Evolutionary conservation across 2,329 filamentous ascomycete species (phyloP).

Genomic region (Penicillium freii): DNA sequence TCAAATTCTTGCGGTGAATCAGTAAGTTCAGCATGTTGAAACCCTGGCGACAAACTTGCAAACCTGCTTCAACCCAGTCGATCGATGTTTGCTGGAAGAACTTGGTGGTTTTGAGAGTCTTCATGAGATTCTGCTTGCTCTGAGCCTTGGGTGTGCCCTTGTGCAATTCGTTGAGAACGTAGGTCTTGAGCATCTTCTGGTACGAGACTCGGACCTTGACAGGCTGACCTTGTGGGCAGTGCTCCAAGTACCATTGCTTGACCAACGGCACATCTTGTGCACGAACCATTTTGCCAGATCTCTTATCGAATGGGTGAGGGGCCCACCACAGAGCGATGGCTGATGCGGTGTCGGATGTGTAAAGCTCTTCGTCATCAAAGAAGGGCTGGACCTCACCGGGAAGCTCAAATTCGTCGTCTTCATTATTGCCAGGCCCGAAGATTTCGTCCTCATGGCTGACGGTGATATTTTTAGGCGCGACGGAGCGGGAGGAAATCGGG

Average conservation of each 20-base stretch:
- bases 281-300: constrained; percentile 92
- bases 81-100: constrained; percentile 99
- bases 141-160: constrained; percentile 94
- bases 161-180: constrained; percentile 92
- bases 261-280: constrained; percentile 95
- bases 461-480: constrained; percentile 90
- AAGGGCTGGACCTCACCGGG: constrained; percentile 81
- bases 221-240: constrained; percentile 84
- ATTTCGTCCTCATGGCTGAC: constrained; percentile 90
- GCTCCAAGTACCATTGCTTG: constrained; percentile 98
- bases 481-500: constrained; percentile 90
- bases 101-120: constrained; percentile 90
- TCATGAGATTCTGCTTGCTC: constrained; percentile 88
- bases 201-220: constrained; percentile 98
- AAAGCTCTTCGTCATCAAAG: constrained; percentile 81
- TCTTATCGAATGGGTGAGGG: constrained; percentile 89
- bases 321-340: constrained; percentile 98
- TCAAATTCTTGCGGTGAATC: constrained; percentile 97
- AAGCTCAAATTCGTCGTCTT: constrained; percentile 83
- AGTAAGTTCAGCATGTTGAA: constrained; percentile 99
- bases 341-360: constrained; percentile 82
- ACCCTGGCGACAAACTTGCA: constrained; percentile 95
- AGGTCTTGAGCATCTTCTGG: constrained; percentile 95
- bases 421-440: constrained; percentile 76
- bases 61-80: constrained; percentile 97